Conservation (phyloP, 768 basidiomycete genomes). For the Strobilomyces confusus region DNA sequence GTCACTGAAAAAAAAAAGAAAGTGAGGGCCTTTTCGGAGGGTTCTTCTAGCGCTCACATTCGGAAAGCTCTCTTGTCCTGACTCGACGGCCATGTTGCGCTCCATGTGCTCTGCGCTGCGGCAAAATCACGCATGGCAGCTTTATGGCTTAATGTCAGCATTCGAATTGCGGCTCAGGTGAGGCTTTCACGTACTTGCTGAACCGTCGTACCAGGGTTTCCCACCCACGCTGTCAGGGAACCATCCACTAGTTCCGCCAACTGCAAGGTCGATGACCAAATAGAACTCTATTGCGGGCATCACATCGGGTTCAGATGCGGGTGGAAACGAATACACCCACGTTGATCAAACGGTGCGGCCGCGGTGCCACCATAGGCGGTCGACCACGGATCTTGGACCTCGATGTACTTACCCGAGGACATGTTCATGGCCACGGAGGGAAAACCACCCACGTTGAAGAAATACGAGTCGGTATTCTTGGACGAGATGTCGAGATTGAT, state of each 20-base stretch:
- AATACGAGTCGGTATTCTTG: constrained; percentile 40
- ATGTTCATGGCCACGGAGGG: constrained; percentile 46
- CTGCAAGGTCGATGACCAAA: constrained; percentile 75
- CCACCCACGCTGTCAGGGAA: constrained; percentile 49
- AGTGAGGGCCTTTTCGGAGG: not conserved
- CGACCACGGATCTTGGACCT: constrained; percentile 49
- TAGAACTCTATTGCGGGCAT: constrained; percentile 60
- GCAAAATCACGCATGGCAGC: constrained; percentile 75
- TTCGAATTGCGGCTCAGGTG: constrained; percentile 12
- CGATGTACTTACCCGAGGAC: constrained; percentile 35
- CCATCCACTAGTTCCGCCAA: constrained; percentile 71
- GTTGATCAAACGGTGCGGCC: constrained; percentile 42
- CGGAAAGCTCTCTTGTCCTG: constrained; percentile 63
- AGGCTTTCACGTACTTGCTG: constrained; percentile 38
- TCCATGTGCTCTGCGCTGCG: constrained; percentile 59
- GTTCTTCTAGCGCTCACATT: constrained; percentile 39
- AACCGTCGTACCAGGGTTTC: constrained; percentile 57
- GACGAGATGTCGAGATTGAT: constrained; percentile 46
- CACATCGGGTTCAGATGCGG: constrained; percentile 1
- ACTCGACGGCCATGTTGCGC: constrained; percentile 66
- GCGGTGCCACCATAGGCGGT: constrained; percentile 38
- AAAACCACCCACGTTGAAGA: constrained; percentile 51
- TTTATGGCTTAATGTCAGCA: constrained; percentile 9
- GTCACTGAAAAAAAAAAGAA: constrained; percentile 13
- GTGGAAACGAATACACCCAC: constrained; percentile 10